Evolutionary conservation across 2,329 filamentous ascomycete genomes (phyloP).

Genomic region (Elsinoe necatrix): DNA sequence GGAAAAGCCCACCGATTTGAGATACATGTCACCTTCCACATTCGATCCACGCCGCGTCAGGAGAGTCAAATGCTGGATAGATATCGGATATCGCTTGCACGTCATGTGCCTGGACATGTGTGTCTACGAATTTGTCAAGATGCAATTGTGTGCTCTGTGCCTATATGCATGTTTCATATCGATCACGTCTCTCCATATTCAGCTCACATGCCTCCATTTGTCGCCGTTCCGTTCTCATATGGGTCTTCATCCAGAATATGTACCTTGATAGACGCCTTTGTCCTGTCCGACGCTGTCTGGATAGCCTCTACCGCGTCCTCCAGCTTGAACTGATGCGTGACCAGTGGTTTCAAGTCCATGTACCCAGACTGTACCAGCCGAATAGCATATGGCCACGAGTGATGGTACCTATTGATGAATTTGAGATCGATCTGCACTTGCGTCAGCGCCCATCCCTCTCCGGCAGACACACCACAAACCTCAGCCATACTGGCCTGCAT

Average conservation of each 20-base stretch:
- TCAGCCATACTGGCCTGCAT: constrained; percentile 31
- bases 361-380: constrained; percentile 51
- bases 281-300: constrained; percentile 44
- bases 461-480: constrained; percentile 15
- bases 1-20: neutral
- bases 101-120: neutral
- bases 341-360: constrained; percentile 52
- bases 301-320: constrained; percentile 54
- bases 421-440: constrained; percentile 45
- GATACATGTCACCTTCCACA: neutral
- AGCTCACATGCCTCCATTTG: neutral
- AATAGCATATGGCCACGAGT: constrained; percentile 62
- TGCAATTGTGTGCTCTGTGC: neutral
- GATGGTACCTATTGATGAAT: constrained; percentile 63
- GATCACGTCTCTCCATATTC: neutral
- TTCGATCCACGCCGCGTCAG: neutral
- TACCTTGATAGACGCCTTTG: constrained; percentile 51
- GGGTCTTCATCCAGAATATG: constrained; percentile 35
- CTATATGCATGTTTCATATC: neutral
- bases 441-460: neutral
- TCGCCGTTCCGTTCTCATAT: neutral
- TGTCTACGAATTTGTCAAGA: neutral
- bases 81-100: neutral
- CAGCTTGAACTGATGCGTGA: constrained; percentile 56
- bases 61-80: no score